Base-by-base conservation (phyloP, 2,329 filamentous ascomycete genomes). In the Westerdykella aurantiaca region DNA sequence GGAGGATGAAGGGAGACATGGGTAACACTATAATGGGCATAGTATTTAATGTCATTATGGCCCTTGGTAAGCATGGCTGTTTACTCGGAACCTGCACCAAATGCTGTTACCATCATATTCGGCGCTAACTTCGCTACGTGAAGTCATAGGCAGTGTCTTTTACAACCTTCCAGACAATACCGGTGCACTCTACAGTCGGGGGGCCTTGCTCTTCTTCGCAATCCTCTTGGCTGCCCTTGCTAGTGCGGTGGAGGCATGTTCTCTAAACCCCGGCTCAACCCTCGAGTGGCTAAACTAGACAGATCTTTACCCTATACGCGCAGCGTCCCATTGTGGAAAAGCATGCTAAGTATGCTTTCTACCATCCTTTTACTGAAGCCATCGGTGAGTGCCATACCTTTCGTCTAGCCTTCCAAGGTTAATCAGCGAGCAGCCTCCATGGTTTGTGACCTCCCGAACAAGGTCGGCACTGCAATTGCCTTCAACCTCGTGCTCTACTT, bases 261-360 rank as follows among this genome's bases (percentile, higher is more conserved):
- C 50, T 55, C n/a, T n/a, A n/a, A n/a, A n/a, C n/a, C n/a, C n/a
- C n/a, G 34, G 10, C 17, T 23, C 34, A 6, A 33, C n/a, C 12
- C n/a, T 9, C 6, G 12, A 22, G 6, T 2, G 14, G n/a, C 12
- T 38, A 12, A 10, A 21, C 38, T 43, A 40, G 18, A 17, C n/a
- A 49, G 75, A 90, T 94, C 63, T 68, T 90, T 22, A 88, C 85
- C 0, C 75, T 94, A 2, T 95, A 89, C 58, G 78, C 85, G 1
- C 87, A 94, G 76, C 83, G 89, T 21, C 85, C 86, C 1, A 93
- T 95, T 55, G 86, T 95, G 44, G 88, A 95, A 61, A 95, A 95
- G 64, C 89, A 95, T 53, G 68, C 75, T 39, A 79, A 83, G 39
- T 95, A 94, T 61, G 88, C 88, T 11, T 76, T 95, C 17, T 94